Base-by-base conservation (phyloP, 1,284 basidiomycete genomes). In the Hemileia vastatrix region DNA sequence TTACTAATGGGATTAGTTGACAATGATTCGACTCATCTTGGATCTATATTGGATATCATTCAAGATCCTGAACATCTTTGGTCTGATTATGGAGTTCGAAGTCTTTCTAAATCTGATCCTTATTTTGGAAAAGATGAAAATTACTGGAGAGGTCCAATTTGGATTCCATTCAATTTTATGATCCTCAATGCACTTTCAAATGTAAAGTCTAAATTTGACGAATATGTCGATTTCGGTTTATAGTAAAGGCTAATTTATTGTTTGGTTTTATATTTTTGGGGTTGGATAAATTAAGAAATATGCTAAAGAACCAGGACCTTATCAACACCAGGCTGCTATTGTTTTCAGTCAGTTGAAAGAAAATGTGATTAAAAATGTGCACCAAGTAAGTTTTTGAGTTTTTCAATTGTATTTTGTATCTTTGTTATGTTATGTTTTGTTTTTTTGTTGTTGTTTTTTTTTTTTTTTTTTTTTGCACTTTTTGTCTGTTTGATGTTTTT, bases 131-230 rank as follows among this genome's bases (percentile, higher is more conserved):
- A 84, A 70, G 92, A 86, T 56, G 93, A 96, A 74, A 89, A 95
- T 77, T 96, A 96, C 77, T 96, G 92, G 92, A 86, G 87, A 70
- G 91, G 92, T 2, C 90, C 93, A 1, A 87, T 96, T 58, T 96
- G 92, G 92, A 82, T 95, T 31, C 92, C 90, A 74, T 91, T 96
- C 86, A 95, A 96, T 76, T 96, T 91, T 73, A 81, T 96, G 67
- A 84, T 85, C 18, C 78, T 96, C 57, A 81, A 83, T 23, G 84
- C 90, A 5, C 77, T 95, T 63, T 80, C 89, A 73, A 86, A 85
- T 76, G 88, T 87, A 49, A 61, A 77, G 68, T 1, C 3, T 21
- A 18, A 13, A 6, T n/a, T n/a, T n/a, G n/a, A n/a, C n/a, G n/a
- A n/a, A n/a, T n/a, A n/a, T n/a, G n/a, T n/a, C n/a, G n/a, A n/a